Conservation (phyloP, 2,329 filamentous ascomycete species). For the Polytolypa hystricis region DNA sequence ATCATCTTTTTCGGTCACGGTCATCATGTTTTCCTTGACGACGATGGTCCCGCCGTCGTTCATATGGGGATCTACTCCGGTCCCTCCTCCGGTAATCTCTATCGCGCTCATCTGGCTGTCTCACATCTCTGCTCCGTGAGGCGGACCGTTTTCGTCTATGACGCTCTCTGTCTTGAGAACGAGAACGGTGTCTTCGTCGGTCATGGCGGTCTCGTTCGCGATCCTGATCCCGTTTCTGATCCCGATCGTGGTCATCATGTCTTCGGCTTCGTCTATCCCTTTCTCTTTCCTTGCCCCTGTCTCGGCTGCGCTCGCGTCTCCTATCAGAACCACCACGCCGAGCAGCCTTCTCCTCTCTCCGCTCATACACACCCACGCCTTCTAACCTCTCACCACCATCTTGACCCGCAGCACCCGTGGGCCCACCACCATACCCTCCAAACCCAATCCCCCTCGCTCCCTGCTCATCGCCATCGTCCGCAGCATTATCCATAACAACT, state of each 20-base stretch:
- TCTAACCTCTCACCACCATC: conserved; percentile 7
- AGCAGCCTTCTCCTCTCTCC: conserved; percentile 22
- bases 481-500: conserved; percentile 35
- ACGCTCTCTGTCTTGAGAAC: conserved; percentile 17
- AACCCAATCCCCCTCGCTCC: conserved; percentile 24
- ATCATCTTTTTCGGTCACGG: conserved; percentile 10
- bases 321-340: conserved; percentile 24
- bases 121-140: conserved; percentile 21
- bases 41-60: conserved; percentile 17
- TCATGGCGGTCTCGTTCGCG: conserved; percentile 10
- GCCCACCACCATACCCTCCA: conserved; percentile 20
- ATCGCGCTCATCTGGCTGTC: conserved; percentile 15
- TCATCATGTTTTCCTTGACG: conserved; percentile 20
- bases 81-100: conserved; percentile 16
- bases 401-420: conserved; percentile 19
- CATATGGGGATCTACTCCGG: conserved; percentile 15
- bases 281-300: conserved; percentile 19
- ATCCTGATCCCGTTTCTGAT: conserved; percentile 22
- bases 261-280: conserved; percentile 39
- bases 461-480: conserved; percentile 18
- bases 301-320: conserved; percentile 20
- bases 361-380: conserved; percentile 21
- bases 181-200: conserved; percentile 7
- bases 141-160: conserved; percentile 18
- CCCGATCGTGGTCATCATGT: conserved; percentile 20